Conservation (phyloP, 176 grass and related monocot genomes). For the Ananas comosus region DNA sequence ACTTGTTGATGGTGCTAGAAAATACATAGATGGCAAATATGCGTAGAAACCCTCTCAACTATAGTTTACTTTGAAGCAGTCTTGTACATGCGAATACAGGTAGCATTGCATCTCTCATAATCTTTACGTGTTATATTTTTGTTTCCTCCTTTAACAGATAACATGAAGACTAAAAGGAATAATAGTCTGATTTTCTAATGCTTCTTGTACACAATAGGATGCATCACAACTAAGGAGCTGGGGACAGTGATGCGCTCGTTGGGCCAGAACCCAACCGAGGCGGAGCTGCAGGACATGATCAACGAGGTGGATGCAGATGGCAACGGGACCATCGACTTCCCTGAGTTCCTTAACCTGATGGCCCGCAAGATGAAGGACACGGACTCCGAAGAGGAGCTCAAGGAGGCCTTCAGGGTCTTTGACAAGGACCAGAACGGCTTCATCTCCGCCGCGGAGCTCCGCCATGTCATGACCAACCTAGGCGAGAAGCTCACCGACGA, state of each 20-base stretch:
- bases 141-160: too few relatives aligned
- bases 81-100: too few relatives aligned
- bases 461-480: constrained; percentile 41
- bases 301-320: constrained; percentile 16
- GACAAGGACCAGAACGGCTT: constrained; percentile 19
- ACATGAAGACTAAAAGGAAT: too few relatives aligned
- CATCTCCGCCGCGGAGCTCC: constrained; percentile 40
- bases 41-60: too few relatives aligned
- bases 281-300: constrained; percentile 13
- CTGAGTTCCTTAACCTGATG: constrained; percentile 17
- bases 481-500: constrained; percentile 41
- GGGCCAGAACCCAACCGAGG: constrained; percentile 18
- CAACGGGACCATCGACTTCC: constrained; percentile 20
- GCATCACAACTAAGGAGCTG: constrained; percentile 19
- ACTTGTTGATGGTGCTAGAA: too few relatives aligned
- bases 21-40: too few relatives aligned
- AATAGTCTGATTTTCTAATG: too few relatives aligned
- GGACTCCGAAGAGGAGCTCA: constrained; percentile 7
- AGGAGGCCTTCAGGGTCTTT: constrained; percentile 7
- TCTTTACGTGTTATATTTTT: too few relatives aligned
- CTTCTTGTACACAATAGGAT: not conserved
- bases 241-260: constrained; percentile 16
- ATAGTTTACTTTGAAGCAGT: too few relatives aligned
- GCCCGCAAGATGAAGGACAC: constrained; percentile 12
- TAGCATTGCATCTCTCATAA: too few relatives aligned